A percentile compares a stretch with the other conserved stretches of the same genome.
These are phyloP conservation scores for Pseudozyma pruni DNA, from an alignment of 1,284 basidiomycete genomes.

Conservation along the genomic window DNA sequence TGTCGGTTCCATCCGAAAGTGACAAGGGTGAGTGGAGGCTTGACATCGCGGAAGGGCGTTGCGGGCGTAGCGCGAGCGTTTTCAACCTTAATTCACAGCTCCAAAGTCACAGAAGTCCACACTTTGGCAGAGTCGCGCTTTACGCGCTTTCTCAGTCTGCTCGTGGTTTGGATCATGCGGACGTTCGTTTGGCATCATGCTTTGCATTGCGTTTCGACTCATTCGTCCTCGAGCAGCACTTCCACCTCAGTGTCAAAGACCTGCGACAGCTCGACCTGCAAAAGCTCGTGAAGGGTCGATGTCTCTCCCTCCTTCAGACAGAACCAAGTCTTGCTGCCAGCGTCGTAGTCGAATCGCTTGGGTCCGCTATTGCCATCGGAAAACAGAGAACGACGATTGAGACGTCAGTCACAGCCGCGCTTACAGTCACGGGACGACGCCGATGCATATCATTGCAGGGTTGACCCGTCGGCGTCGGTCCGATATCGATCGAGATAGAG, in stretches of 20 bases:
- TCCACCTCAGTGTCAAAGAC: constrained; percentile 52
- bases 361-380: constrained; percentile 58
- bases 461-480: background rate
- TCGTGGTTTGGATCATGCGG: background rate
- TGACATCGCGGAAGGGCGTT: background rate
- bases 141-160: constrained; percentile 5
- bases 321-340: constrained; percentile 54
- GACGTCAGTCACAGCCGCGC: background rate
- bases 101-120: constrained; percentile 2
- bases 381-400: background rate
- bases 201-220: background rate
- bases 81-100: background rate
- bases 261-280: constrained; percentile 53
- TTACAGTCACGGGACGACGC: background rate
- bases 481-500: background rate
- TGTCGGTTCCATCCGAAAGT: constrained; percentile 3
- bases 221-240: constrained; percentile 31
- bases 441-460: too few relatives aligned
- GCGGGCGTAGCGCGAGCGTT: too few relatives aligned
- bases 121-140: constrained; percentile 7
- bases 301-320: constrained; percentile 58
- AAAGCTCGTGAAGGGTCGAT: constrained; percentile 48
- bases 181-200: too few relatives aligned
- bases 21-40: constrained; percentile 7
- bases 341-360: constrained; percentile 65